Evolutionary conservation across 164 flowering plant genomes (phyloP), one percentile per base, ranked within the genome.

Genomic region (Chimonanthus praecox): DNA sequence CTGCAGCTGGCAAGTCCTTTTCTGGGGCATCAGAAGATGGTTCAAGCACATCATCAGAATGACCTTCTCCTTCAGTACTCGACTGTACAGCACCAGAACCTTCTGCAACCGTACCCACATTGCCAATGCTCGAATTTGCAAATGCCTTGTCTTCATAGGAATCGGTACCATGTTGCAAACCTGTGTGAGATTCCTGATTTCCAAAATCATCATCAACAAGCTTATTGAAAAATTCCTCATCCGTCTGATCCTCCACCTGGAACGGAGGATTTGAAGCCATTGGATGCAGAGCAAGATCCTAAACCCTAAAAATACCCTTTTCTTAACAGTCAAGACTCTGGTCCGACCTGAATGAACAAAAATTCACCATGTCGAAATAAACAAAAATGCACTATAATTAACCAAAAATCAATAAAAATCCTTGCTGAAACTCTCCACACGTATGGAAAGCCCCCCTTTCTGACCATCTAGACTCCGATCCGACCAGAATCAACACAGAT

Each of bases 151-250:
- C 77, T 76, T 80, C 84, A 69, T 81, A 82, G 4, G 81, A 74
- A 18, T 71, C 84, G 43, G 45, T 60, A 46, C 71, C 80, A n/a
- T 68, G 77, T 6, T 47, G 70, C 48, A 73, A 8, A 69, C 73
- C 45, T 48, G 78, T 65, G 5, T 54, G 76, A 21, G 80, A 58
- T 58, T 67, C 73, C 46, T 70, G 48, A 49, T 64, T 71, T 48
- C 50, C 76, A 60, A 77, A 74, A 7, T 82, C 88, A 70, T 84
- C 86, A 16, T 80, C 85, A 49, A 87, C 87, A 21, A 87, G 79
- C 61, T 87, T 83, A 67, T 86, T 85, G 51, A 86, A 87, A 72
- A 87, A 87, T 64, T 84, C 90, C 65, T 79, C 88, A 74, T 85
- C 90, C 67, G 87, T 78, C 76, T 82, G 85, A 79, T 87, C 90